Base-by-base conservation (phyloP, 352 stramenopile species). In the Elongisporangium anandrum region DNA sequence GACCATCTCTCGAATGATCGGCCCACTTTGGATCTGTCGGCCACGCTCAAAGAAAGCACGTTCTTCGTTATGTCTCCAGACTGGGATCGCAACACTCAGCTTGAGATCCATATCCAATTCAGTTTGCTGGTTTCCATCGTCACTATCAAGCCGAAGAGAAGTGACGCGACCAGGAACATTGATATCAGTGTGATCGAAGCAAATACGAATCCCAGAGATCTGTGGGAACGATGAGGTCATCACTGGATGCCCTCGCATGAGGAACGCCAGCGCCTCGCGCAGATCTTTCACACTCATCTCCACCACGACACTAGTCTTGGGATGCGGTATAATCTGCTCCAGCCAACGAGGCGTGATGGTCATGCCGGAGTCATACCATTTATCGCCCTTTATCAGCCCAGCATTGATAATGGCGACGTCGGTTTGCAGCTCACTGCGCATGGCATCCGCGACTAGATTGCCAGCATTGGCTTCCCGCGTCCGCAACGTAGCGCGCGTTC, bases 341-440 rank as follows among this genome's bases (percentile, higher is more conserved):
- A 96, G 63, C 68, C 87, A 87, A 9, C 73, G 74, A 7, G 68
- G 57, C 0, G 73, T 92, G 55, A 96, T 75, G 12, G 66, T 56
- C 45, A 82, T 66, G 8, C 79, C 78, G 1, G 78, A 62, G 26
- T 67, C 50, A 59, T 92, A 81, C 10, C 88, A 55, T 20, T 56
- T 16, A 53, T 96, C 86, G 23, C 83, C 86, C 63, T 92, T 87
- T 57, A 96, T 91, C 52, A 88, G 85, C 1, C 77, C 83, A n/a
- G 80, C 88, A 57, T 95, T 88, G 57, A 95, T 64, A 23, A 94
- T 63, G 3, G 72, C 85, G 23, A 92, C 59, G 34, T 90, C 74
- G 17, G 71, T 61, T 7, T 62, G 39, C 41, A 96, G 67, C 47
- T 81, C 66, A 57, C 76, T 59, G 7, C 75, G 76, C 47, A 96